Evolutionary conservation across 768 basidiomycete species (phyloP).

Genomic region (Termitomyces sp.): DNA sequence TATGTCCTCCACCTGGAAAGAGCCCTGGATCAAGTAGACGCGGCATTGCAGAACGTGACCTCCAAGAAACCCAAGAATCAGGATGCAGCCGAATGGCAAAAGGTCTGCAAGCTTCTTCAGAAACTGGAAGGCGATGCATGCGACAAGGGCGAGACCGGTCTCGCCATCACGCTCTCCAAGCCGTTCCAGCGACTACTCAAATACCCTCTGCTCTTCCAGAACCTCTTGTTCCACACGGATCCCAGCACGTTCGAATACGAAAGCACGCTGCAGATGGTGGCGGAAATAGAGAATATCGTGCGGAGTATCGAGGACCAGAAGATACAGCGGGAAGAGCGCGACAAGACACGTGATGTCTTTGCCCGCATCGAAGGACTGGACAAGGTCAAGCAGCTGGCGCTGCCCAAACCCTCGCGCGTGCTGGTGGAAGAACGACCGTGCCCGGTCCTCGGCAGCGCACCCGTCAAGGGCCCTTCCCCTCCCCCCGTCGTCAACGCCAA

Average conservation of each 20-base stretch:
- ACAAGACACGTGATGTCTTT: conserved; percentile 91
- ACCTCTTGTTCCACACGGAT: conserved; percentile 93
- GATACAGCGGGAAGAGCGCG: conserved; percentile 92
- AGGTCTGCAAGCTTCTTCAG: conserved; percentile 68
- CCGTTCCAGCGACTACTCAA: conserved; percentile 96
- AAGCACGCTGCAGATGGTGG: conserved; percentile 92
- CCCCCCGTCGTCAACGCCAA: conserved; percentile 44
- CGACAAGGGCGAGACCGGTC: conserved; percentile 88
- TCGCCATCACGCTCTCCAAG: conserved; percentile 93
- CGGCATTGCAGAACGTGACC: conserved; percentile 59
- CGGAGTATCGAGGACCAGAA: conserved; percentile 98
- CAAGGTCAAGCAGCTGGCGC: conserved; percentile 86
- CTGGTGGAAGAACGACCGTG: conserved; percentile 78
- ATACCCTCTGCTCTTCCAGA: conserved; percentile 96
- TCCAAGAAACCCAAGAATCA: conserved; percentile 81
- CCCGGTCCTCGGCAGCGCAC: conserved; percentile 23
- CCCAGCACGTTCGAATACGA: conserved; percentile 98
- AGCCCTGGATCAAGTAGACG: conserved; percentile 84
- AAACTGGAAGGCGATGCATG: conserved; percentile 74
- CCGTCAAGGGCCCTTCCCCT: conserved; percentile 34
- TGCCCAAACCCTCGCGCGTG: conserved; percentile 85
- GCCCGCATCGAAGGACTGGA: conserved; percentile 96
- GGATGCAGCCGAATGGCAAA: conserved; percentile 73
- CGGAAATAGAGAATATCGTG: conserved; percentile 94
- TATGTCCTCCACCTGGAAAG: conserved; percentile 94